Evolutionary conservation across 108 stramenopile species (phyloP), one percentile per base, ranked within the genome.

Genomic region (Nannochloropsis salina): DNA sequence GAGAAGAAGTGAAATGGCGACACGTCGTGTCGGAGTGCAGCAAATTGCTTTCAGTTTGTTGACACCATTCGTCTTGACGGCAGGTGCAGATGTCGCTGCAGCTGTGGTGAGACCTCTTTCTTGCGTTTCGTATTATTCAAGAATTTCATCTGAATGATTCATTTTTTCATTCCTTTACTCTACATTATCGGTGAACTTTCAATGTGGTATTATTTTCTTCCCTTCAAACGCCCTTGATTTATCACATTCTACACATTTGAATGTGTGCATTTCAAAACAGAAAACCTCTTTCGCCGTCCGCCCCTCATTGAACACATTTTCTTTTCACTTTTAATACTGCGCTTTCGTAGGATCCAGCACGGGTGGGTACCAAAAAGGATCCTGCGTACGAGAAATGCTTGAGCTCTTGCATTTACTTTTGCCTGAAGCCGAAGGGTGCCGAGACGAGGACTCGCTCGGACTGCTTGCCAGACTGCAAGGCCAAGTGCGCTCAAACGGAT

Each of bases 361-460:
- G 61, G 3, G 20, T 74, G 4, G 61, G 61, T n/a, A 74, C 61
- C 20, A 74, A 74, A n/a, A 74, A 74, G 61, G 61, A 74, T 74
- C 61, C 61, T 15, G 61, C n/a, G 61, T 74, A 74, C 61, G 61
- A 74, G 61, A 74, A 74, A 74, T 74, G 61, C 8, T n/a, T 74
- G 61, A 74, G n/a, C n/a, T n/a, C 15, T 15, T 74, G 61, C 61
- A 74, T 74, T n/a, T 74, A 74, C 8, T 74, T 74, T 6, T 74
- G 61, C 61, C 61, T 74, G 2, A 74, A 74, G 61, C 61, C 61
- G 20, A 74, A 74, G 61, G 61, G 61, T n/a, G 61, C n/a, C 20
- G n/a, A 74, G 15, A n/a, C n/a, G 61, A 74, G 61, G 61, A 74
- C 61, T 4, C 61, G 61, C 6, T 74, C 61, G 61, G 61, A 74